These are phyloP conservation scores for Suillus decipiens DNA, from an alignment of 768 basidiomycete species.

Conservation along the genomic window DNA sequence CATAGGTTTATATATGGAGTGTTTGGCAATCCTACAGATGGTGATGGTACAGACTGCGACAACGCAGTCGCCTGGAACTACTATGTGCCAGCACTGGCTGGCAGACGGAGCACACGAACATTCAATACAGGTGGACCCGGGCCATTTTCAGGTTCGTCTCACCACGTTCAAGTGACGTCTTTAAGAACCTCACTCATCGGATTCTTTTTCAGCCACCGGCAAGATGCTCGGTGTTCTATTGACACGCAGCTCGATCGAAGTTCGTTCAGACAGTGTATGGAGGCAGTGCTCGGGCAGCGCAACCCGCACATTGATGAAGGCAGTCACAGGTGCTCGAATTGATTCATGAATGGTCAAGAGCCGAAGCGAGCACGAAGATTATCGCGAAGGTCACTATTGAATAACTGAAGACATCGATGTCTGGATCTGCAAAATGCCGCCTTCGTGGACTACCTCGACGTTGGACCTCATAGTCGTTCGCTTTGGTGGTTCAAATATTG, in stretches of 20 bases:
- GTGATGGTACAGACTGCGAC: conserved; percentile 21
- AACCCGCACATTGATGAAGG: conserved; percentile 27
- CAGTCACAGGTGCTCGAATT: conserved; percentile 18
- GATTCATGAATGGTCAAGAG: conserved; percentile 21
- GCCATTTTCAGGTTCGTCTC: conserved; percentile 23
- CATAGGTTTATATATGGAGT: neutral
- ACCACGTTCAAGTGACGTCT: neutral
- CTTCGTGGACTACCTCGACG: conserved; percentile 26
- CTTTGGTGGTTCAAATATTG: neutral
- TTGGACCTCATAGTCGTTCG: conserved; percentile 15
- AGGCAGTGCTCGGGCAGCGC: conserved; percentile 18
- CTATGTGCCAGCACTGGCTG: conserved; percentile 23
- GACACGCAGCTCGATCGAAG: conserved; percentile 19
- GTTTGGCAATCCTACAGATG: neutral
- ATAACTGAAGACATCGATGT: conserved; percentile 15
- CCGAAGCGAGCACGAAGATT: conserved; percentile 27
- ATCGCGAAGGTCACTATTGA: conserved; percentile 27
- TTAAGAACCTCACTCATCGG: neutral
- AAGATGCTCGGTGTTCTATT: conserved; percentile 22
- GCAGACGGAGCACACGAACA: conserved; percentile 29
- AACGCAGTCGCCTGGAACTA: conserved; percentile 9
- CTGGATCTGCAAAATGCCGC: conserved; percentile 17
- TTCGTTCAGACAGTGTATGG: conserved; percentile 26
- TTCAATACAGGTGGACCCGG: conserved; percentile 23
- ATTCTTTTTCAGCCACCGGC: conserved; percentile 22